A percentile compares a stretch with the other conserved stretches of the same genome.
Evolutionary conservation across 2,329 filamentous ascomycete species (phyloP).

Genomic region (Lecanicillium sp.): DNA sequence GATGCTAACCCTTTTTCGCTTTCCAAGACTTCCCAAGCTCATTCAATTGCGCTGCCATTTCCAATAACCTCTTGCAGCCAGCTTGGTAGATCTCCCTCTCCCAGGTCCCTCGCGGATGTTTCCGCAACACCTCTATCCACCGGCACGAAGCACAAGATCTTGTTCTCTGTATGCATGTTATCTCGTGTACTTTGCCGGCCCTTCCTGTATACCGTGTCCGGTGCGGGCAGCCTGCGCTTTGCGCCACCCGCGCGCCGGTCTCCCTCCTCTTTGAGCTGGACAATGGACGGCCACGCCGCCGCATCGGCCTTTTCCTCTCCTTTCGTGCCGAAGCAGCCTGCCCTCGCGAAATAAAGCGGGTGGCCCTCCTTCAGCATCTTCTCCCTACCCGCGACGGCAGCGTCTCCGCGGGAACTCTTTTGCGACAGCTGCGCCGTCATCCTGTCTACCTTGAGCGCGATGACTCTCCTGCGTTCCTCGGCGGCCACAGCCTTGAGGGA

Average conservation of each 20-base stretch:
- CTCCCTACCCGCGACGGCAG: too few relatives aligned
- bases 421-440: slow-evolving; percentile 2
- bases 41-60: too few relatives aligned
- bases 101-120: not conserved
- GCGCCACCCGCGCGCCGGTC: slow-evolving; percentile 1
- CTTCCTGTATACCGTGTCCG: not conserved
- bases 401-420: not conserved
- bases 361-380: not conserved
- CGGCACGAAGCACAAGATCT: not conserved
- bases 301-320: not conserved
- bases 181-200: not conserved
- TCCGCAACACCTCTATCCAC: not conserved
- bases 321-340: not conserved
- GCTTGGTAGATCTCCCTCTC: not conserved
- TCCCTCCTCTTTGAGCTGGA: slow-evolving; percentile 10
- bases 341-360: not conserved
- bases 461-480: slow-evolving; percentile 6
- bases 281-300: slow-evolving; percentile 8
- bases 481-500: slow-evolving; percentile 2
- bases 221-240: not conserved
- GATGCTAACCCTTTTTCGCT: too few relatives aligned
- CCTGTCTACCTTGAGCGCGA: slow-evolving; percentile 7
- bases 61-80: slow-evolving; percentile 7
- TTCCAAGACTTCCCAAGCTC: too few relatives aligned
- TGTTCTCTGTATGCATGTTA: too few relatives aligned